These are phyloP conservation scores for Phytophthora melonis DNA, from an alignment of 352 stramenopile species.

Conservation along the genomic window DNA sequence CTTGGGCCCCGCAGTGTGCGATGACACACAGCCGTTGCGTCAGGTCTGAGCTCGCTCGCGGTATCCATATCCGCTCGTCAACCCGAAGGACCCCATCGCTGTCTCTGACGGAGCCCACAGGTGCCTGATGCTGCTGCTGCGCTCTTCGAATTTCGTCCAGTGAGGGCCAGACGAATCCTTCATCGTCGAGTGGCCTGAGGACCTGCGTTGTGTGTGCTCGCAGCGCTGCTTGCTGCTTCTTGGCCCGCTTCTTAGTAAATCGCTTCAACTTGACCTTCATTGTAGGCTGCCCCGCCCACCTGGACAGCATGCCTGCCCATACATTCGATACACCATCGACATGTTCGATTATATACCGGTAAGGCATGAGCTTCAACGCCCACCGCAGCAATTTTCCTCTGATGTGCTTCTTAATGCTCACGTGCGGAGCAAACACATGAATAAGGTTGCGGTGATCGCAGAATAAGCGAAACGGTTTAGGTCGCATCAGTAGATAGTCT, in stretches of 20 bases:
- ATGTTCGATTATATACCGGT: conserved; percentile 5
- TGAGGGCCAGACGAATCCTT: too few relatives aligned
- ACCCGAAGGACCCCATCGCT: background rate
- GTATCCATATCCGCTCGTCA: background rate
- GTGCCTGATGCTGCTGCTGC: too few relatives aligned
- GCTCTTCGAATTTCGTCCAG: too few relatives aligned
- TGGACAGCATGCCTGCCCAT: background rate
- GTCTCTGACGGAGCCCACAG: too few relatives aligned
- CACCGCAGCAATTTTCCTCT: conserved; percentile 16
- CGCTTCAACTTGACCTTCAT: background rate
- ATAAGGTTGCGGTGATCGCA: conserved; percentile 15
- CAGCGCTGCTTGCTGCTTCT: too few relatives aligned
- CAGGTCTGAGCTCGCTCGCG: background rate
- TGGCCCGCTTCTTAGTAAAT: background rate
- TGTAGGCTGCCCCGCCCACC: background rate
- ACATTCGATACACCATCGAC: background rate
- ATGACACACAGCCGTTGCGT: conserved; percentile 11
- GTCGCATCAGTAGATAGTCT: conserved; percentile 6
- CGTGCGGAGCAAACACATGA: conserved; percentile 9
- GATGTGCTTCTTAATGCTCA: conserved; percentile 5
- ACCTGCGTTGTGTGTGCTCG: background rate
- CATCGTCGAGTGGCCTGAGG: background rate
- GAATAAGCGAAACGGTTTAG: conserved; percentile 4
- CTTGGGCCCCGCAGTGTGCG: conserved; percentile 4
- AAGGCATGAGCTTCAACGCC: conserved; percentile 22